Percentiles rank a stretch among this genome's conserved stretches.
These are phyloP conservation scores for Botryotinia narcissicola DNA, from an alignment of 2,329 filamentous ascomycete species.

Conservation along the genomic window DNA sequence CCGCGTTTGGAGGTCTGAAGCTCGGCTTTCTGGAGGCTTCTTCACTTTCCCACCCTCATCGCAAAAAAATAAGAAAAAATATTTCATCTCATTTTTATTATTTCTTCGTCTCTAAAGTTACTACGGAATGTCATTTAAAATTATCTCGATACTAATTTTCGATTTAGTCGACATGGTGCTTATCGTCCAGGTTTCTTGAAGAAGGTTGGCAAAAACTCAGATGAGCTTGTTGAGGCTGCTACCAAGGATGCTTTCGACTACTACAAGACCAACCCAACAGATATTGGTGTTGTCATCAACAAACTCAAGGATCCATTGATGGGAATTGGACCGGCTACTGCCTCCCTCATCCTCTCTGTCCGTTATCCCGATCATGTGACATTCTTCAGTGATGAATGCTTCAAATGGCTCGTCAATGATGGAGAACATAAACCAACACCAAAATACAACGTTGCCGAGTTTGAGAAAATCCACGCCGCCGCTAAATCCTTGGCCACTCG, in stretches of 20 bases:
- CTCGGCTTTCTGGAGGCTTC: not conserved
- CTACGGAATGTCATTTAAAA: not conserved
- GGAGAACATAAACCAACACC: conserved; percentile 49
- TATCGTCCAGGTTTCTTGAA: conserved; percentile 61
- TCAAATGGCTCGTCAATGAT: conserved; percentile 65
- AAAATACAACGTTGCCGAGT: conserved; percentile 71
- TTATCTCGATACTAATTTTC: conserved; percentile 2
- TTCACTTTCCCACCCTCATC: not conserved
- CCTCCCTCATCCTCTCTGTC: conserved; percentile 68
- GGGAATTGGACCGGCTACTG: conserved; percentile 77
- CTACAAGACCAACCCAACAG: conserved; percentile 44
- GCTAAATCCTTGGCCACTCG: conserved; percentile 47
- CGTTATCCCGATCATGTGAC: conserved; percentile 57
- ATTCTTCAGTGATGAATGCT: conserved; percentile 81
- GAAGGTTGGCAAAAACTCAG: conserved; percentile 54
- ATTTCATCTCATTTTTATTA: conserved; percentile 6
- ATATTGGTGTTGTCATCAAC: conserved; percentile 47
- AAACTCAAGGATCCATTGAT: conserved; percentile 56
- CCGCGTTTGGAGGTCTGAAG: not conserved
- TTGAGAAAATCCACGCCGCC: conserved; percentile 51
- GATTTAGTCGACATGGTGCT: conserved; percentile 51
- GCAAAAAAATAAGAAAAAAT: conserved; percentile 5
- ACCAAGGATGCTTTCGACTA: conserved; percentile 52
- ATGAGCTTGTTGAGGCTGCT: conserved; percentile 45
- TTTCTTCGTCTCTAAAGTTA: not conserved